Evolutionary conservation across 306 rosid genomes (phyloP), one percentile per base, ranked within the genome.

Genomic region (Glycine soja): DNA sequence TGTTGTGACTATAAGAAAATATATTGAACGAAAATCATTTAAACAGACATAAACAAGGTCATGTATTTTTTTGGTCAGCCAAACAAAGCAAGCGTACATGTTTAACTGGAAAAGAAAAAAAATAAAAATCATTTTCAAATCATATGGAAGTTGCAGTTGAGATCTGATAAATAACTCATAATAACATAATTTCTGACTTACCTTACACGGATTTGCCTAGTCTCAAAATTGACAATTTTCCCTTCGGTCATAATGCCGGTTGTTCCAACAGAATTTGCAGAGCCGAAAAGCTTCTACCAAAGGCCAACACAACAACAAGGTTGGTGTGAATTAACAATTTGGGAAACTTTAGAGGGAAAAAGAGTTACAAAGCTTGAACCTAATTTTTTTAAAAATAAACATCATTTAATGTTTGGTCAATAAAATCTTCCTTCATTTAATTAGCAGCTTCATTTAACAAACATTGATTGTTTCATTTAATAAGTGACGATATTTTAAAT

Each of bases 191-290:
- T 72, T 15, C 53, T 87, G 13, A 72, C 92, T 84, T 91, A 51
- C 72, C 87, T 83, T 87, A 38, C 70, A 89, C 84, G 90, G 79
- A 74, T 80, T 61, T 63, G 62, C 65, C 50, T n/a, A 70, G 12
- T 68, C 64, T 40, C 57, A 47, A 76, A 74, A 66, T 18, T 64
- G 56, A 54, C 12, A 38, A 30, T 36, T 78, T 75, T 42, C 79
- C 18, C 16, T 40, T 57, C 38, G 11, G 18, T 67, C 19, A 75
- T 77, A 38, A 64, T 89, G 80, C 72, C 43, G 85, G 94, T 90
- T 76, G 92, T 87, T 90, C 85, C 42, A 83, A 88, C 88, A 59
- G 81, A 85, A 70, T 56, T 53, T 50, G 7, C 52, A 30, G 67
- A 40, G 5, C 7, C 48, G 1, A 72, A 64, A 15, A 76, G 78